phyloP scores from a whole-genome alignment of 768 basidiomycete genomes.

The Pisolithus microcarpus region DNA sequence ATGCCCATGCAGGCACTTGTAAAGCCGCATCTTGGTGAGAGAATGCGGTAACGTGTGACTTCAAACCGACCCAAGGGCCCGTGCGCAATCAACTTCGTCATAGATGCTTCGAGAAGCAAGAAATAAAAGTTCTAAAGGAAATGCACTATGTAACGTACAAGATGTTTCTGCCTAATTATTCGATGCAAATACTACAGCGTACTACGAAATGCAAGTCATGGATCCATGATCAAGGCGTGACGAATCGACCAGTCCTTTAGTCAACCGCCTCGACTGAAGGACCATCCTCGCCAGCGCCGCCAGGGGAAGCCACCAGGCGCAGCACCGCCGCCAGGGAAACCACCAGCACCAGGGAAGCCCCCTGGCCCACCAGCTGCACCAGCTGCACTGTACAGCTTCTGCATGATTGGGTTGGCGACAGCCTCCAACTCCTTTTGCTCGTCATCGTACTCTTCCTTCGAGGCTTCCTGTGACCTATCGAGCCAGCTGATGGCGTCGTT shows the following conservation, averaged over 20 bases:
- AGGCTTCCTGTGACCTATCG: too few species aligned
- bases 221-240: constrained; percentile 12
- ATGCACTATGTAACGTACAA: constrained; percentile 26
- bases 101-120: not conserved
- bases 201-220: constrained; percentile 24
- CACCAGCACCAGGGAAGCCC: constrained; percentile 28
- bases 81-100: not conserved
- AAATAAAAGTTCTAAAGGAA: constrained; percentile 20
- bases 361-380: constrained; percentile 42
- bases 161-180: constrained; percentile 19
- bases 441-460: too few species aligned
- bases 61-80: too few species aligned
- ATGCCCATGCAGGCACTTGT: too few species aligned
- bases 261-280: constrained; percentile 91
- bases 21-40: too few species aligned
- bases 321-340: constrained; percentile 42
- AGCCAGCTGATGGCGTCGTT: too few species aligned
- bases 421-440: too few species aligned
- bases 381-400: constrained; percentile 46
- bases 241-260: constrained; percentile 31
- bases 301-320: constrained; percentile 65
- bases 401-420: too few species aligned
- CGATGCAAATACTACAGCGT: constrained; percentile 21
- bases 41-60: too few species aligned
- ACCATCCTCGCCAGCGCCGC: constrained; percentile 68